Evolutionary conservation across 768 basidiomycete species (phyloP), one percentile per base, ranked within the genome.

Genomic region (Tubosaeta sp.): DNA sequence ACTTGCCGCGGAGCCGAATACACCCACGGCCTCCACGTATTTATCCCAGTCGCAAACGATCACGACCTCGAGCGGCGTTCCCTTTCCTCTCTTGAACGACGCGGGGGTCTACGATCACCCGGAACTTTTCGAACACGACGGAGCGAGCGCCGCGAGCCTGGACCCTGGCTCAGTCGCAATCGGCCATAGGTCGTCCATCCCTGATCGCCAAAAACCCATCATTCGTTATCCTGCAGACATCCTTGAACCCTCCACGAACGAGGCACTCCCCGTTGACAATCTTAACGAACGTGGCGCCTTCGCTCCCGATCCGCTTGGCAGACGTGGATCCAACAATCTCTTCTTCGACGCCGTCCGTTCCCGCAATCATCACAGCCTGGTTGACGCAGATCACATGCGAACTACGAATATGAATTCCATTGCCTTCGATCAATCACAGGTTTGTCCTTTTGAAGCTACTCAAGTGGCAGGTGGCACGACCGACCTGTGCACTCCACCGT

Each of bases 281-380:
- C 49, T 53, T 19, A 43, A 56, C 49, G 54, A 51, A 32, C 46
- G 58, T 39, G 48, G 52, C 22, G n/a, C 51, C 16, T 49, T 53
- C 14, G 9, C 39, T 44, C 16, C 55, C 34, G 62, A 58, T 58
- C 67, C 67, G 36, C 57, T 56, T 46, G 67, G 65, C 35, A 65
- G 70, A 38, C 70, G 66, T 32, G 63, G 59, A 39, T 69, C 69
- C 42, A 73, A 72, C 53, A 68, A 71, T 46, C 55, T 71, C 14
- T 60, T 71, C 47, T 75, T 74, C 54, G 76, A 73, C 65, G 65
- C 71, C 36, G 61, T 70, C 44, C 59, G 57, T 46, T 49, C 61
- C 18, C 66, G 62, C 21, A 13, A 49, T 30, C 55, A 63, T 34
- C 60, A 70, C 46, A 68, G 50, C 50, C 48, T 47, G 45, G 52